Base-by-base conservation (phyloP, 352 stramenopile species). In the Blastocystis sp. region DNA sequence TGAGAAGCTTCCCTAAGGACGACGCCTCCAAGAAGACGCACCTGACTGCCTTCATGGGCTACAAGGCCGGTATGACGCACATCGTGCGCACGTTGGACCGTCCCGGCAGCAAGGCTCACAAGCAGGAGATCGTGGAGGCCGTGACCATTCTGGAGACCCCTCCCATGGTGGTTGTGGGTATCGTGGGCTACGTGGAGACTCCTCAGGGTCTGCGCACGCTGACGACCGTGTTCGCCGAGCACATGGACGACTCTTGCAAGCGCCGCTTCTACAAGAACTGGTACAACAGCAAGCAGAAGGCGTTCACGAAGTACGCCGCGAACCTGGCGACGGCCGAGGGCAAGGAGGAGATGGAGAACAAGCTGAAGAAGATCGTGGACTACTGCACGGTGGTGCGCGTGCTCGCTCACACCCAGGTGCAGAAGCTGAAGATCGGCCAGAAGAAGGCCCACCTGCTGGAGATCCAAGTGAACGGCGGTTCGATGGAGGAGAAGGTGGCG, bases 191-290 rank as follows among this genome's bases (percentile, higher is more conserved):
- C 95, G 92, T 99, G n/a, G 96, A 98, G 92, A 99, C 97, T 89
- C 97, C 97, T 60, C 94, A 94, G 70, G 97, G 97, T 90, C 94
- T 99, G 88, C 95, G 97, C 89, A 98, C 96, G 70, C 93, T 99
- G 80, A 99, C 95, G 61, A 99, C 97, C 71, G 97, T 99, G 82
- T 99, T 98, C 92, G 96, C 97, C 21, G 94, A 98, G 94, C 97
- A 99, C 93, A 94, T 99, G 91, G 97, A 91, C 91, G 97, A 99
- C 90, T 96, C 99, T 91, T 90, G 98, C 89, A 98, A 98, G 95
- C 95, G 96, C 93, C 95, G 97, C 91, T 98, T 98, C 92, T 99
- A 99, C 96, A 99, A 99, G 96, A 99, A 99, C 95, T 99, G 97
- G 97, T 99, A 98, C 93, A 52, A 64, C 66, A 74, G 76, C 91